Base-by-base conservation (phyloP, 257 asterid species). In the Paulownia fortunei region DNA sequence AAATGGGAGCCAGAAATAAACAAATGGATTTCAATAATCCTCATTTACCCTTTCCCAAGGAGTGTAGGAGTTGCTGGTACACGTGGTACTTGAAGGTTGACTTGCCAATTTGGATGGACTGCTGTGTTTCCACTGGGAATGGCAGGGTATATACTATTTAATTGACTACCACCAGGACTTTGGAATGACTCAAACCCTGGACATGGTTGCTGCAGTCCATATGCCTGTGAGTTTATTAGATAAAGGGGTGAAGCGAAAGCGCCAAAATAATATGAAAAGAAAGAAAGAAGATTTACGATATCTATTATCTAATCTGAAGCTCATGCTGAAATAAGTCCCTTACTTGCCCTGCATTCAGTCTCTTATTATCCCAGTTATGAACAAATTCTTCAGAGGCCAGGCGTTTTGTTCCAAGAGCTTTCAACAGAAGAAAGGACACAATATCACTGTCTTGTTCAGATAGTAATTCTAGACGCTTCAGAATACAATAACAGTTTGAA, bases 341-440 rank as follows among this genome's bases (percentile, higher is more conserved):
- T 82, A 91, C 97, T 73, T 83, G 93, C 72, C 98, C 97, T 3
- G 97, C 97, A 82, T 94, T 94, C 75, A 87, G 90, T 85, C 98
- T 87, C 89, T 94, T 94, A 79, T 74, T 88, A 74, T 91, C 97
- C 93, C 90, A 88, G 84, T 87, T 90, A 76, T 84, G 90, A 82
- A 73, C 78, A 78, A 93, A 91, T 74, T 92, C 98, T 63, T 94
- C 98, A 61, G 97, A 88, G 66, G 97, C 98, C 78, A 88, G 64
- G 74, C 97, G 94, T 73, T 94, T 94, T 74, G 96, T 88, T 81
- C 98, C 98, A 82, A 88, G 92, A 83, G 94, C 97, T 94, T n/a
- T 86, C 88, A 87, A 46, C 32, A 71, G 36, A 77, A 66, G 46
- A 70, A 71, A 51, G 54, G 24, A 70, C 16, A 60, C 55, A 51